Evolutionary conservation across 208 protist species (phyloP).

Genomic region (Crithidia sp.): DNA sequence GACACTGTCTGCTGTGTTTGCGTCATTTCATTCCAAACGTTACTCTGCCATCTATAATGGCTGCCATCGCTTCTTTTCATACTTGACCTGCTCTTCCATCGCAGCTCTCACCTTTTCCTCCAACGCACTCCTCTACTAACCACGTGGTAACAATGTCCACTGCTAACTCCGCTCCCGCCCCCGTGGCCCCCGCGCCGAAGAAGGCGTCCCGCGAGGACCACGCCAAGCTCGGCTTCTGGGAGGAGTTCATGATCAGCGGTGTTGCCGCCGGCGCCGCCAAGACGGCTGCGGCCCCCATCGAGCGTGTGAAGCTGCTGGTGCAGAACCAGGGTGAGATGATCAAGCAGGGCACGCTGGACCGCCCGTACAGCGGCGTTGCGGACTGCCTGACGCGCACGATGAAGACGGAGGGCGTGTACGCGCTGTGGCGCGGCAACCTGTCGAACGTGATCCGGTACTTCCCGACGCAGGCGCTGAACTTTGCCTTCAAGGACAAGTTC

Average conservation of each 20-base stretch:
- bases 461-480: constrained; percentile 98
- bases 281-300: constrained; percentile 95
- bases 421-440: constrained; percentile 98
- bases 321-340: constrained; percentile 93
- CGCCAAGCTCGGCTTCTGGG: constrained; percentile 65
- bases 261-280: constrained; percentile 88
- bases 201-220: constrained; percentile 36
- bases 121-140: neutral
- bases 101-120: constrained; percentile 7
- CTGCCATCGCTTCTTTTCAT: neutral
- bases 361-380: constrained; percentile 94
- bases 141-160: constrained; percentile 28
- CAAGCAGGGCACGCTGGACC: constrained; percentile 76
- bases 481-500: constrained; percentile 98
- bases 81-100: no score
- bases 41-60: no score
- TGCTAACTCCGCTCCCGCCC: constrained; percentile 26
- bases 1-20: no score
- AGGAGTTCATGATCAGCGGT: constrained; percentile 88
- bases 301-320: constrained; percentile 96
- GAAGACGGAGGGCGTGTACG: constrained; percentile 91
- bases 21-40: no score
- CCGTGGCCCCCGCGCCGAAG: constrained; percentile 19
- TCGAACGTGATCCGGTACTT: constrained; percentile 98
- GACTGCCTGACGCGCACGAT: constrained; percentile 95